Evolutionary conservation across 2,329 filamentous ascomycete genomes (phyloP).

Genomic region (Aaosphaeria arxii): DNA sequence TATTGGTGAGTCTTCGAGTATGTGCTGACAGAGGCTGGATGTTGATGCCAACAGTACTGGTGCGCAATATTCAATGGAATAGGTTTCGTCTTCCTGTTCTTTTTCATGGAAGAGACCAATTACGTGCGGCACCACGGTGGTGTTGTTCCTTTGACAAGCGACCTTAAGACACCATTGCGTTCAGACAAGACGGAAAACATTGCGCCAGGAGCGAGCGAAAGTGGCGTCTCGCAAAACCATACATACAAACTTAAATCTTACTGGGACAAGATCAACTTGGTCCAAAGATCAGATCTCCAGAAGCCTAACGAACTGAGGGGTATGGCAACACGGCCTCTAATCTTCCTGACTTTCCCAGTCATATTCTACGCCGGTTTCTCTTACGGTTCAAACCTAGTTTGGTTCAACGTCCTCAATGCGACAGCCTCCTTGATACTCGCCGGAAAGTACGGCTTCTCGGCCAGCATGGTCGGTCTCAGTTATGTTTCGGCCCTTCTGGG

Average conservation of each 20-base stretch:
- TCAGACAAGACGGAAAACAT: background rate
- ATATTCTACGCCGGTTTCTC: slow-evolving; percentile 40
- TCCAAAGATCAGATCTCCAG: slow-evolving; percentile 22
- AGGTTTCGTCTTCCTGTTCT: slow-evolving; percentile 52
- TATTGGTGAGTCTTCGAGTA: slow-evolving; percentile 12
- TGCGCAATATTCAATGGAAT: slow-evolving; percentile 53
- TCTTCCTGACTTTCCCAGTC: slow-evolving; percentile 33
- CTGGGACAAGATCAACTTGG: slow-evolving; percentile 29
- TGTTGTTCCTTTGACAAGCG: background rate
- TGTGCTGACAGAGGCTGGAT: too few relatives aligned
- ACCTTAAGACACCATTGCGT: background rate
- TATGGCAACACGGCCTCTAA: slow-evolving; percentile 1
- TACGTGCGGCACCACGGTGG: slow-evolving; percentile 39
- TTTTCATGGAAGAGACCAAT: slow-evolving; percentile 62
- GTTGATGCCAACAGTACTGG: slow-evolving; percentile 38
- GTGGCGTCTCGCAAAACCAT: background rate
- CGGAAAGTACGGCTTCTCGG: slow-evolving; percentile 36
- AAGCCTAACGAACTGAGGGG: slow-evolving; percentile 24
- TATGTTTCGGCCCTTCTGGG: slow-evolving; percentile 37
- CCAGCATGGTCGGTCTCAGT: slow-evolving; percentile 37
- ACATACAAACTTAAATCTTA: slow-evolving; percentile 24
- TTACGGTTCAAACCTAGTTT: slow-evolving; percentile 39
- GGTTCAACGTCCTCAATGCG: slow-evolving; percentile 45
- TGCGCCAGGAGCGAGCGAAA: background rate
- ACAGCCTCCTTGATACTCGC: slow-evolving; percentile 40